phyloP scores from a whole-genome alignment of 2,329 filamentous ascomycete species.

The Aureobasidium pullulans region DNA sequence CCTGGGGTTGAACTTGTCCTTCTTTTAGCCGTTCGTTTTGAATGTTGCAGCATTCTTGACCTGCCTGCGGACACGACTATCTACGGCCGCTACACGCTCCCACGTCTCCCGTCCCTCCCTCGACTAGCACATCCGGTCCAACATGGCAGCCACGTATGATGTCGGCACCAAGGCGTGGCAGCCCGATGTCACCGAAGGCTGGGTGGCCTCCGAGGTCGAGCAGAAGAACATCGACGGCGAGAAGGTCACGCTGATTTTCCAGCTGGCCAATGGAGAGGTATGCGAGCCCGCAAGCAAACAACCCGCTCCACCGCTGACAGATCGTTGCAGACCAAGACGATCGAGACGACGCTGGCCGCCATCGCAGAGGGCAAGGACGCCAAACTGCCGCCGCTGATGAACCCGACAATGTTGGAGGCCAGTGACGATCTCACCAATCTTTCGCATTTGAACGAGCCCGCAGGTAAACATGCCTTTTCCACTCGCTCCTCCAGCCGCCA shows the following conservation, averaged over 20 bases:
- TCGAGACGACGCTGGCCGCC: constrained; percentile 70
- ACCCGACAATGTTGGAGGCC: constrained; percentile 94
- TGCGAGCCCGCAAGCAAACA: constrained; percentile 14
- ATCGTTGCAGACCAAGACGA: constrained; percentile 61
- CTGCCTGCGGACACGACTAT: constrained; percentile 9
- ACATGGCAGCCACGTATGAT: constrained; percentile 92
- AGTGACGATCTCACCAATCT: constrained; percentile 96
- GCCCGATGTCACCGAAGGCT: constrained; percentile 90
- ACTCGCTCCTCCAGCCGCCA: constrained; percentile 15
- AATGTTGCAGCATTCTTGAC: constrained; percentile 3
- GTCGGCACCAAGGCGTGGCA: constrained; percentile 97
- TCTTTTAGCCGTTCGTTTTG: not conserved
- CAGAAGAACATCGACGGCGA: constrained; percentile 77
- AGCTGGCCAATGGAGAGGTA: constrained; percentile 90
- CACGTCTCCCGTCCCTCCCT: not conserved
- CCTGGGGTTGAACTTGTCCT: not conserved
- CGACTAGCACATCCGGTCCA: not conserved
- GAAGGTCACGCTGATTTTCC: constrained; percentile 81
- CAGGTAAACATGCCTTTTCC: constrained; percentile 52
- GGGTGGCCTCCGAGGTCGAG: constrained; percentile 91
- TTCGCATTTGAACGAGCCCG: constrained; percentile 96
- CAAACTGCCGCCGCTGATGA: constrained; percentile 88
- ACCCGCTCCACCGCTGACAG: not conserved
- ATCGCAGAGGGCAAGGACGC: constrained; percentile 71
- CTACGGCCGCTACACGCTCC: not conserved